phyloP scores from a whole-genome alignment of 331 rosid genomes.

The Dryas integrifolia region DNA sequence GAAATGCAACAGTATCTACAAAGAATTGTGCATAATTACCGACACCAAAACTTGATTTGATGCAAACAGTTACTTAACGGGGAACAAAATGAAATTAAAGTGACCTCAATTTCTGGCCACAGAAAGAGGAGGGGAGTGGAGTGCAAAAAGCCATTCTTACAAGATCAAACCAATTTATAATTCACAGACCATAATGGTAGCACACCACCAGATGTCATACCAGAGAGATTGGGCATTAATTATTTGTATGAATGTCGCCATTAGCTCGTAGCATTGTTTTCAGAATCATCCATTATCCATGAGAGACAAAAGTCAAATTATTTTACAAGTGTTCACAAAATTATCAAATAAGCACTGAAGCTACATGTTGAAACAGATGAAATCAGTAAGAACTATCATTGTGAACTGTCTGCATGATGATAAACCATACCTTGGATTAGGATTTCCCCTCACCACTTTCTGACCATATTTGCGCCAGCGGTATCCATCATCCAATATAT shows the following conservation, averaged over 20 bases:
- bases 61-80: neutral
- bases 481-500: slow-evolving; percentile 96
- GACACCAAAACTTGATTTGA: neutral
- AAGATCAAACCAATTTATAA: neutral
- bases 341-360: slow-evolving; percentile 3
- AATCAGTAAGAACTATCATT: slow-evolving; percentile 1
- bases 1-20: neutral
- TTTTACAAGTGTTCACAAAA: neutral
- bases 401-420: slow-evolving; percentile 15
- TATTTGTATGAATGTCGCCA: slow-evolving; percentile 12
- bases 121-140: neutral
- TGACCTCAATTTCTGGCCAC: too few relatives aligned
- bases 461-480: slow-evolving; percentile 99
- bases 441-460: slow-evolving; percentile 98
- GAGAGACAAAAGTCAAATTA: neutral
- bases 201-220: neutral
- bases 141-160: neutral
- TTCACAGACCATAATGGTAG: neutral
- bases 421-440: slow-evolving; percentile 81
- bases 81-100: neutral
- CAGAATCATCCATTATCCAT: neutral
- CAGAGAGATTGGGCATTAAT: slow-evolving; percentile 20
- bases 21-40: neutral
- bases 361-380: slow-evolving; percentile 12
- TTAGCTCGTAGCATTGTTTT: slow-evolving; percentile 3